Evolutionary conservation across 371 early-diverging fungal genomes (phyloP).

Genomic region (Basidiobolus meristosporus): DNA sequence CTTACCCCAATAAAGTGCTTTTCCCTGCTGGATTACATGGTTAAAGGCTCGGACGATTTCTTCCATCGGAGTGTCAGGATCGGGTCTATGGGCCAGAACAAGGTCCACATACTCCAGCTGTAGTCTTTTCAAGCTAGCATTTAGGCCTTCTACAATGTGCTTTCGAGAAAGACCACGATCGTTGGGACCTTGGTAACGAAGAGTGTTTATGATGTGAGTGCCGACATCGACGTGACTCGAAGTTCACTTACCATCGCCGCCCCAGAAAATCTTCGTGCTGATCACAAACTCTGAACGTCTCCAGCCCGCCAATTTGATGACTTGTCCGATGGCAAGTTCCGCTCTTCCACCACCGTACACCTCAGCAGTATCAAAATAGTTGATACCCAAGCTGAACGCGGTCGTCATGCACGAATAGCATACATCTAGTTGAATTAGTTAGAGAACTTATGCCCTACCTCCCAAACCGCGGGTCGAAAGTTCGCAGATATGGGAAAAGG

Average conservation of each 20-base stretch:
- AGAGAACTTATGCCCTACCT: too few relatives aligned
- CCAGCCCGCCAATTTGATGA: constrained; percentile 46
- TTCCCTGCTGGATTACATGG: constrained; percentile 61
- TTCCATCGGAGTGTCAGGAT: constrained; percentile 48
- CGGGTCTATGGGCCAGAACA: constrained; percentile 70
- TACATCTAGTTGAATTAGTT: constrained; percentile 15
- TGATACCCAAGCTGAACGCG: constrained; percentile 57
- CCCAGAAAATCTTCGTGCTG: constrained; percentile 74
- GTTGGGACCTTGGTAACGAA: constrained; percentile 27
- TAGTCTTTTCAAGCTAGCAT: constrained; percentile 49
- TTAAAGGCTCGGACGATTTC: constrained; percentile 77
- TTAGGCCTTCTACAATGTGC: constrained; percentile 68
- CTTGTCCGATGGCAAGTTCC: constrained; percentile 59
- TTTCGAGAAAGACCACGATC: constrained; percentile 69
- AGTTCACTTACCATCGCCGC: constrained; percentile 24
- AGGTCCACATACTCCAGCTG: constrained; percentile 66
- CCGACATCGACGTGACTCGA: too few relatives aligned
- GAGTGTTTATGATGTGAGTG: too few relatives aligned
- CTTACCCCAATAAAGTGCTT: constrained; percentile 66
- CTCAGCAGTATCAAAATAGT: constrained; percentile 70
- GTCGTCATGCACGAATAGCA: constrained; percentile 46
- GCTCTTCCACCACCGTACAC: constrained; percentile 52
- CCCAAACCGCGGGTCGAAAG: too few relatives aligned
- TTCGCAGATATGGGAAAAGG: not conserved
- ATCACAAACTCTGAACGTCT: constrained; percentile 55